Percentiles rank a stretch among this genome's conserved stretches.
These are phyloP conservation scores for Hippophae tibetana DNA, from an alignment of 306 rosid species.

Conservation along the genomic window DNA sequence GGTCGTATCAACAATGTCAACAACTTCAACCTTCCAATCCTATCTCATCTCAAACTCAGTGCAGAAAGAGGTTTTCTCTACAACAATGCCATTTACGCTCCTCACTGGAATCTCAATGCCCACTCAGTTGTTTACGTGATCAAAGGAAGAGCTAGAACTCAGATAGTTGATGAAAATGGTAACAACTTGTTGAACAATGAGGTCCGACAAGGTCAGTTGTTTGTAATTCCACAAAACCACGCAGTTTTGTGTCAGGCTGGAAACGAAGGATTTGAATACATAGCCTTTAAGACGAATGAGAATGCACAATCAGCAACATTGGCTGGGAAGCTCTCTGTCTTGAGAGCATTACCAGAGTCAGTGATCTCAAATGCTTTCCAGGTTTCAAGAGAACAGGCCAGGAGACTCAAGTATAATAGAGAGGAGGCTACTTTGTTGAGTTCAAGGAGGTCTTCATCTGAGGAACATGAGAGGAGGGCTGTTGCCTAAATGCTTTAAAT, in stretches of 20 bases:
- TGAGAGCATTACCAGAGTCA: constrained; percentile 5
- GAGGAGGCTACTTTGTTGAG: constrained; percentile 14
- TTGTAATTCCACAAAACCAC: constrained; percentile 50
- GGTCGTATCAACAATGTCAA: constrained; percentile 22
- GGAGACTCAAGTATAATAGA: constrained; percentile 36
- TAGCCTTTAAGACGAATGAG: too few relatives aligned
- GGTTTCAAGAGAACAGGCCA: constrained; percentile 24
- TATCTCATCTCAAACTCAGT: constrained; percentile 18
- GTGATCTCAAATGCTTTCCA: constrained; percentile 30
- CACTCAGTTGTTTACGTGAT: constrained; percentile 37
- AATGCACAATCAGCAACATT: too few relatives aligned
- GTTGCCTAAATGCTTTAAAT: neutral
- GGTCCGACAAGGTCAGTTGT: constrained; percentile 18
- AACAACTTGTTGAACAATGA: constrained; percentile 28
- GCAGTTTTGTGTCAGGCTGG: constrained; percentile 30
- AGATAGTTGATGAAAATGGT: constrained; percentile 45
- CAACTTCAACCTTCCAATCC: constrained; percentile 24
- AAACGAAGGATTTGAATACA: constrained; percentile 9
- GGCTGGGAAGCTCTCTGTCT: too few relatives aligned
- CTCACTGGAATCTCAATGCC: constrained; percentile 59
- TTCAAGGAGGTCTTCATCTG: neutral
- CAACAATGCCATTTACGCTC: constrained; percentile 37
- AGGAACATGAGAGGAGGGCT: neutral
- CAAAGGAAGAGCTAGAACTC: constrained; percentile 42
- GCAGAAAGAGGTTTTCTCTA: constrained; percentile 26